Base-by-base conservation (phyloP, 768 basidiomycete genomes). In the Pleurotus sapidus region DNA sequence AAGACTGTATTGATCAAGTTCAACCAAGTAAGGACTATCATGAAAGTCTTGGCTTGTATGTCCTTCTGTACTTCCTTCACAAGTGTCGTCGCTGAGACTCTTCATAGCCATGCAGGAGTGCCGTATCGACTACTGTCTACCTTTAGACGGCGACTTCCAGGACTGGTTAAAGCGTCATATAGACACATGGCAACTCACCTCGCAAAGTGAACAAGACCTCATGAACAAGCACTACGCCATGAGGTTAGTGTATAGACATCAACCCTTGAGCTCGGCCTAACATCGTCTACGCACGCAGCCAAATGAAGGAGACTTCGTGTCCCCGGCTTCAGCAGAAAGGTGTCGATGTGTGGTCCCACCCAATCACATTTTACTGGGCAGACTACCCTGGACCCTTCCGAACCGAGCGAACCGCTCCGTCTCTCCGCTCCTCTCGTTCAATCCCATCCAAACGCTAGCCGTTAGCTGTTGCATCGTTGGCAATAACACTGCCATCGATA, bases 321-420 rank as follows among this genome's bases (percentile, higher is more conserved):
- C 37, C 17, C 51, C 37, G 42, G 51, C 51, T 54, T 8, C 30
- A 34, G 30, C 30, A 34, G 20, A 23, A 18, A 15, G 39, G 17
- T 17, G 37, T 39, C 25, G 39, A 54, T 25, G 20, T 54, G 9
- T 54, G 51, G 51, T 15, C 37, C 4, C 20, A 54, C 23, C 20
- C 51, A 9, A 39, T 54, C 18, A 6, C 14, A 54, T 40, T n/a
- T 20, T 54, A 27, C 24, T 54, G 39, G 37, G 37, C 51, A 18
- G 51, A 54, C 5, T 54, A 54, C n/a, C 51, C 51, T n/a, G 51
- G 39, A 39, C 51, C 51, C 9, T 43, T 17, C 51, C 51, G 51
- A 39, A 54, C n/a, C 14, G 34, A 42, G 30, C 30, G 30, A 1
- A 34, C 8, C 8, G 30, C 30, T 30, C 30, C 30, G 9, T 34